Conservation (phyloP, 257 asterid genomes). For the Leonotis leonurus region DNA sequence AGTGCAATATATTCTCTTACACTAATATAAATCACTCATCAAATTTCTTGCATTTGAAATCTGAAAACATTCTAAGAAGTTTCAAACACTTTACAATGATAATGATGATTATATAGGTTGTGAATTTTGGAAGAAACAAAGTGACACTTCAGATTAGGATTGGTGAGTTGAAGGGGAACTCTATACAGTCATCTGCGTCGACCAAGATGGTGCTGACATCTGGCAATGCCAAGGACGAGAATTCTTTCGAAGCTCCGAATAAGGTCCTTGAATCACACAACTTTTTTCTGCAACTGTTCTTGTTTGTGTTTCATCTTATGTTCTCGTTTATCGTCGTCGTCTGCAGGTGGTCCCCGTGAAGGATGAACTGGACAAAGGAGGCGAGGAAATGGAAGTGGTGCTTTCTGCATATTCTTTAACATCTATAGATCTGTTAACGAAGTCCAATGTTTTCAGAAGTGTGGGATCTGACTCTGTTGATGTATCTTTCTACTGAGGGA, state of each 20-base stretch:
- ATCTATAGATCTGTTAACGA: conserved; percentile 36
- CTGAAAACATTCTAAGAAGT: no score
- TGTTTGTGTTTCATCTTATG: background rate
- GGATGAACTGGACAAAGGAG: conserved; percentile 30
- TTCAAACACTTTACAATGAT: background rate
- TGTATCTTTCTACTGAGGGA: conserved; percentile 31
- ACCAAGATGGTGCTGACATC: conserved; percentile 53
- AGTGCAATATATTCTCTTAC: no score
- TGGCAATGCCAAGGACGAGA: conserved; percentile 56
- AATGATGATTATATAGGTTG: conserved; percentile 39
- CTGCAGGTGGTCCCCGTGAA: conserved; percentile 52
- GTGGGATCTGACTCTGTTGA: conserved; percentile 26
- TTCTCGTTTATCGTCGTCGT: background rate
- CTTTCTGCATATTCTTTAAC: conserved; percentile 54
- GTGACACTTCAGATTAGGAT: conserved; percentile 48
- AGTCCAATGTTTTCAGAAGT: conserved; percentile 19
- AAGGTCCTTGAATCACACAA: conserved; percentile 37
- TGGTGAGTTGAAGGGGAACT: conserved; percentile 33
- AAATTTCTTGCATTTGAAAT: no score
- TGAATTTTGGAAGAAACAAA: conserved; percentile 47
- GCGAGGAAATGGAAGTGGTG: conserved; percentile 42
- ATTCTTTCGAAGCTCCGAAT: conserved; percentile 53
- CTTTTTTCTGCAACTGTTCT: background rate
- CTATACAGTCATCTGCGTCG: conserved; percentile 34
- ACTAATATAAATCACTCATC: no score